Evolutionary conservation across 2,329 filamentous ascomycete genomes (phyloP).

Genomic region (Aspergillus carbonarius): DNA sequence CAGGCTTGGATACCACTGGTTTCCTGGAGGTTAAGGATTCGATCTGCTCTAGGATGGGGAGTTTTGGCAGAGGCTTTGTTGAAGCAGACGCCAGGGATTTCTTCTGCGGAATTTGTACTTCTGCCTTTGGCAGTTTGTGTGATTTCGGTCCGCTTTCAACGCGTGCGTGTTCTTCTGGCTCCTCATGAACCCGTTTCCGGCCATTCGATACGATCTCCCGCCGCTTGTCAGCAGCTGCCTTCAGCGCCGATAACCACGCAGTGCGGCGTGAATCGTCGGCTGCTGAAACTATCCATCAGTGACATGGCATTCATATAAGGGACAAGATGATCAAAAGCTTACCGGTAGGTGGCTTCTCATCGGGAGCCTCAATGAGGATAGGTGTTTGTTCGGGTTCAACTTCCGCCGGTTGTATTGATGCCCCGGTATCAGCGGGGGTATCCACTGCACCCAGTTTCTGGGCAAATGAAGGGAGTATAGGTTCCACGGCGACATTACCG

Average conservation of each 20-base stretch:
- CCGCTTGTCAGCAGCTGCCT: slow-evolving; percentile 25
- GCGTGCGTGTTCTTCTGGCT: slow-evolving; percentile 17
- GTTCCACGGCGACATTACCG: no score
- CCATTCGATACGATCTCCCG: slow-evolving; percentile 19
- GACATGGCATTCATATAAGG: neutral
- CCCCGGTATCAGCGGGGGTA: neutral
- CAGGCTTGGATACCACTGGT: slow-evolving; percentile 20
- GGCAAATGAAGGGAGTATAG: neutral
- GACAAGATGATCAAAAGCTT: neutral
- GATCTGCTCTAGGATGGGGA: slow-evolving; percentile 37
- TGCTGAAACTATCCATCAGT: slow-evolving; percentile 7
- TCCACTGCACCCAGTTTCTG: neutral
- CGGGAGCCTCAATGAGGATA: neutral
- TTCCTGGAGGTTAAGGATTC: slow-evolving; percentile 29
- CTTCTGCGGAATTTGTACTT: slow-evolving; percentile 18
- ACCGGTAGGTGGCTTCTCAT: neutral
- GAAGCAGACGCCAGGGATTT: slow-evolving; percentile 32
- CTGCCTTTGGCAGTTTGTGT: slow-evolving; percentile 24
- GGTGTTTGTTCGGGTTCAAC: neutral
- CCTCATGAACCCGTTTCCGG: slow-evolving; percentile 32
- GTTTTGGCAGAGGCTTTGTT: slow-evolving; percentile 31
- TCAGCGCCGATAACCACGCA: slow-evolving; percentile 22
- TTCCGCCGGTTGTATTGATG: neutral
- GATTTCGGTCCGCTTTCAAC: slow-evolving; percentile 23
- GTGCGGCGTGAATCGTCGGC: slow-evolving; percentile 9